Evolutionary conservation across 139 green algal species (phyloP).

Genomic region (Dunaliella sp.): DNA sequence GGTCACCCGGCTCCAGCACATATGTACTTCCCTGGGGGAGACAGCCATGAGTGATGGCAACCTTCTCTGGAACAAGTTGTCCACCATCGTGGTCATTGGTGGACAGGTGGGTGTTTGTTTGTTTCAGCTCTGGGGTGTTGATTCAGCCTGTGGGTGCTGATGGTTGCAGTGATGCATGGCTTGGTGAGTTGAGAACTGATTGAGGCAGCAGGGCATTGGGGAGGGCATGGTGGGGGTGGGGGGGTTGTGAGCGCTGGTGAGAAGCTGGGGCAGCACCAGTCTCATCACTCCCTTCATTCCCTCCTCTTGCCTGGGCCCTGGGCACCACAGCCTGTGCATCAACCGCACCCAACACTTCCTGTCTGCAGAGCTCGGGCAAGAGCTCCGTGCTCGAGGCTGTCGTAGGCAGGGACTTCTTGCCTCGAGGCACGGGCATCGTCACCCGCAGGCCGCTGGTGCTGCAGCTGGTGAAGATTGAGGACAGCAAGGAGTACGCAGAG

Average conservation of each 20-base stretch:
- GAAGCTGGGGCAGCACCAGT: too few relatives aligned
- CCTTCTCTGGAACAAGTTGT: slow-evolving; percentile 80
- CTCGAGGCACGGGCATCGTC: slow-evolving; percentile 91
- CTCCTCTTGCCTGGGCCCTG: not conserved
- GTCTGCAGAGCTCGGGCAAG: slow-evolving; percentile 87
- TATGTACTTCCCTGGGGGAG: slow-evolving; percentile 59
- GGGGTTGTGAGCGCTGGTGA: too few relatives aligned
- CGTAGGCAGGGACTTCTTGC: slow-evolving; percentile 92
- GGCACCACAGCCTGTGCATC: not conserved
- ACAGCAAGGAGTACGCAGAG: slow-evolving; percentile 86
- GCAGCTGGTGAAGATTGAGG: slow-evolving; percentile 78
- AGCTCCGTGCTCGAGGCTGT: slow-evolving; percentile 93
- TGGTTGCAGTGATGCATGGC: too few relatives aligned
- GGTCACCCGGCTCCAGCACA: slow-evolving; percentile 64
- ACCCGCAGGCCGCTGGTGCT: slow-evolving; percentile 89
- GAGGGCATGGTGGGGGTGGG: not conserved
- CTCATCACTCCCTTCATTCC: too few relatives aligned
- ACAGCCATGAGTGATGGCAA: slow-evolving; percentile 44
- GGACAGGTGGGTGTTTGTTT: slow-evolving; percentile 84
- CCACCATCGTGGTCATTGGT: slow-evolving; percentile 89
- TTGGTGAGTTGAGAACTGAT: too few relatives aligned
- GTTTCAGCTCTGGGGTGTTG: too few relatives aligned
- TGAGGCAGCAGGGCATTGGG: not conserved
- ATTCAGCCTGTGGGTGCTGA: too few relatives aligned
- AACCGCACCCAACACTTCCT: not conserved